Base-by-base conservation (phyloP, 1,139 yeast species). In the Candida smagusa region DNA sequence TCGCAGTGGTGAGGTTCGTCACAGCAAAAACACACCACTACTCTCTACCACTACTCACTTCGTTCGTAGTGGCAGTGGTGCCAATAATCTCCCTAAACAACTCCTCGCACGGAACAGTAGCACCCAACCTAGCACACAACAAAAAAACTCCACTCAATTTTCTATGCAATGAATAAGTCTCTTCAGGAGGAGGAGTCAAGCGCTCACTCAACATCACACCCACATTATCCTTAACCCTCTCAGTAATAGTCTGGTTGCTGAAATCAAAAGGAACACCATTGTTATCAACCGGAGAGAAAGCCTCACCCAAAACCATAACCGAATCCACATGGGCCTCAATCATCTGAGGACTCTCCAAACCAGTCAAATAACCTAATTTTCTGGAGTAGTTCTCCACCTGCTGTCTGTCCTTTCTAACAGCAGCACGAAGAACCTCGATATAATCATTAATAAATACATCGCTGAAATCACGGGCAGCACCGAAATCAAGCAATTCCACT, bases 181-280 rank as follows among this genome's bases (percentile, higher is more conserved):
- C 98, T 58, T 92, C 97, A 3, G 99, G 99, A 4, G 98, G 99
- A 4, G 98, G 97, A 4, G 96, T 79, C 45, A 92, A 70, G 49
- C 99, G 78, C 61, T 94, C 96, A 46, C 83, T 78, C 48, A 92
- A 73, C 98, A 92, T 90, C 36, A 89, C 68, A 3, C 89, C 81
- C 49, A 92, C 86, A 51, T 89, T 88, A 2, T 76, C 82, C 49
- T 95, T 77, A 22, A 90, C 96, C 50, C 98, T 77, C 49, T 88
- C 96, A 6, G 97, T 89, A 31, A 92, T 90, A 9, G 96, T 90
- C 61, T 94, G 98, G 43, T 78, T 65, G 27, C 77, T 67, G 63
- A 92, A 92, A 56, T 85, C 84, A 58, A 83, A 94, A 9, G 73
- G 56, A 7, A 56, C 53, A 1, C 79, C 79, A 6, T 59, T 50